Conservation (phyloP, 352 stramenopile species). For the Globisporangium solare region DNA sequence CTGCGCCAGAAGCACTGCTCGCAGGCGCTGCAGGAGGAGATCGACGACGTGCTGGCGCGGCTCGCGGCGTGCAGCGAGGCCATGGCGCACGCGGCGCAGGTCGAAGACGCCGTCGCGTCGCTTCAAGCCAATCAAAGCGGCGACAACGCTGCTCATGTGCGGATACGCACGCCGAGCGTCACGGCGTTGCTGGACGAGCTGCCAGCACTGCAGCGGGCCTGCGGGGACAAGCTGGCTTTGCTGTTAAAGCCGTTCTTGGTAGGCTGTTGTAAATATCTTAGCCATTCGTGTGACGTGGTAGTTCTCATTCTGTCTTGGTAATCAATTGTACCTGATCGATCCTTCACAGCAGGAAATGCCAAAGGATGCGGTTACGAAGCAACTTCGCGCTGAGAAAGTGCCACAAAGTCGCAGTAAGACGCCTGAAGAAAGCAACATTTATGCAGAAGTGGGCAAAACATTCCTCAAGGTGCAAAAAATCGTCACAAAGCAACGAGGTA, state of each 20-base stretch:
- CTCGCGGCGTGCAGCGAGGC: slow-evolving; percentile 19
- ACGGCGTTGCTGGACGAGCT: slow-evolving; percentile 29
- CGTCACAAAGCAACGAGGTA: neutral
- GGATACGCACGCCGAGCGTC: slow-evolving; percentile 15
- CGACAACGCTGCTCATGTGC: neutral
- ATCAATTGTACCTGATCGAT: too few species aligned
- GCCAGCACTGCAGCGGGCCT: slow-evolving; percentile 20
- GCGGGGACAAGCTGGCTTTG: slow-evolving; percentile 12
- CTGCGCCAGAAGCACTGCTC: slow-evolving; percentile 21
- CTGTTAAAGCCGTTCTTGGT: slow-evolving; percentile 12
- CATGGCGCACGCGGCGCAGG: slow-evolving; percentile 24
- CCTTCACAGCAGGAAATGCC: neutral
- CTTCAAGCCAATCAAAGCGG: slow-evolving; percentile 15
- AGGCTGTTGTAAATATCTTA: neutral
- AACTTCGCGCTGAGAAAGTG: neutral
- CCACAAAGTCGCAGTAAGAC: neutral
- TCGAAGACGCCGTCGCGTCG: slow-evolving; percentile 20
- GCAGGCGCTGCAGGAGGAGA: slow-evolving; percentile 20
- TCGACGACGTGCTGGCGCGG: slow-evolving; percentile 14
- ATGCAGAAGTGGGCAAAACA: slow-evolving; percentile 1
- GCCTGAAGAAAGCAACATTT: neutral
- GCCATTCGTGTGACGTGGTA: too few species aligned
- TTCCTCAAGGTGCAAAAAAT: slow-evolving; percentile 2
- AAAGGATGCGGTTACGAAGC: neutral
- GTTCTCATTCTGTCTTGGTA: too few species aligned